Evolutionary conservation across 495 filamentous ascomycete genomes (phyloP), one percentile per base, ranked within the genome.

Genomic region (Penicillium steckii): DNA sequence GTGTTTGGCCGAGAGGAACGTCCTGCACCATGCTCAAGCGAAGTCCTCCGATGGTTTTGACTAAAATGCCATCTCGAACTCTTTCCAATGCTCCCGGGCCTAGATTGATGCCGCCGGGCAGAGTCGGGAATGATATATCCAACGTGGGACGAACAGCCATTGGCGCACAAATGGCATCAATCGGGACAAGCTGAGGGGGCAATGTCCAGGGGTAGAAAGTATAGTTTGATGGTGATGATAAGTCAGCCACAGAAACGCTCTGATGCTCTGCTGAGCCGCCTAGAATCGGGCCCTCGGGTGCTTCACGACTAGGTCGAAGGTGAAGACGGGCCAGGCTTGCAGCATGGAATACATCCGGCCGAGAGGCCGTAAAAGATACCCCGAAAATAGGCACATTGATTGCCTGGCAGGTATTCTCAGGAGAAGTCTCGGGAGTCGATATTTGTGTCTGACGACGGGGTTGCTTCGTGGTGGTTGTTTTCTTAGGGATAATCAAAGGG

Each of bases 191-290:
- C 38, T 85, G 78, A 3, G 74, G 71, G 0, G 93, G 91, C 1
- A 97, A 73, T 0, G 94, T 96, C 91, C 92, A 97, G 3, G 94
- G 94, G 57, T 89, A 98, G 57, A 89, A 89, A 1, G 87, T 95
- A 61, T 91, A 85, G 62, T 92, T 94, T 5, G 76, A 81, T 7
- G 84, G 84, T 3, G 84, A 86, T 8, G 68, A 70, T n/a, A 85
- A 56, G 57, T 85, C 82, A 3, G 81, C 74, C 15, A 81, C 61
- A 15, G 78, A 81, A 22, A 81, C 76, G 52, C 78, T 78, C 15
- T 78, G 77, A 57, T 82, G 76, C 50, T 81, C 71, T 38, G 59
- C 58, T 27, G 73, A 77, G 60, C 76, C 69, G 48, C 79, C 72
- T 46, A 80, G 53, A 25, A 82, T 72, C 15, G 83, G 74, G 5